phyloP scores from a whole-genome alignment of 2,329 filamentous ascomycete genomes.

The Aspergillus sp. region DNA sequence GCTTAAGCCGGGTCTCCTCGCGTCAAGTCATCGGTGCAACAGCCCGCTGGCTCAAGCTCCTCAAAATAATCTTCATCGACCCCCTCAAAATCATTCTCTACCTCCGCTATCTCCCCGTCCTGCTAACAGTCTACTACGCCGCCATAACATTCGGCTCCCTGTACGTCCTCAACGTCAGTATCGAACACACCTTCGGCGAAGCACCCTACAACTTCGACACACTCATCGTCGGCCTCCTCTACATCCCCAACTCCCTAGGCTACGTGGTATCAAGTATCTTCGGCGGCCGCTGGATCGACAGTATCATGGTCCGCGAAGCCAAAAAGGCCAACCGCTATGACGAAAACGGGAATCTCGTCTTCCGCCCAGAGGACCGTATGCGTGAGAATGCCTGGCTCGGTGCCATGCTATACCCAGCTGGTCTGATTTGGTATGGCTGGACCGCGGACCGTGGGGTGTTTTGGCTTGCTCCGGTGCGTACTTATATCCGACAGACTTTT shows the following conservation, averaged over 20 bases:
- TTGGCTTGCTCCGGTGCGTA: conserved; percentile 57
- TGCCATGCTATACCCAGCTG: conserved; percentile 67
- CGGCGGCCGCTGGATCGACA: conserved; percentile 76
- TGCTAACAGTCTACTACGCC: conserved; percentile 71
- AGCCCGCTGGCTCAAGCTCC: conserved; percentile 53
- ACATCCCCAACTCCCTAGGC: conserved; percentile 73
- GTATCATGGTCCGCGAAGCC: conserved; percentile 77
- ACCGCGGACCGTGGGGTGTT: conserved; percentile 61
- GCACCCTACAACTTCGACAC: conserved; percentile 68
- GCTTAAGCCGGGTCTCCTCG: conserved; percentile 57
- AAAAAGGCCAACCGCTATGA: conserved; percentile 68
- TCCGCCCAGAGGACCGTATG: conserved; percentile 77
- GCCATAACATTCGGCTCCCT: conserved; percentile 73
- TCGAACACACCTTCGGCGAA: conserved; percentile 67
- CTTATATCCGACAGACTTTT: neutral
- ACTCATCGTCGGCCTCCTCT: conserved; percentile 71
- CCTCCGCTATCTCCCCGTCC: conserved; percentile 71
- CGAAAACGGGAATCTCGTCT: conserved; percentile 63
- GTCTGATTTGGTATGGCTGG: conserved; percentile 78
- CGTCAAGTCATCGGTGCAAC: conserved; percentile 60
- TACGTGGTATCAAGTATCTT: conserved; percentile 69
- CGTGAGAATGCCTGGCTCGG: conserved; percentile 78
- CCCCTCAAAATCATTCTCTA: conserved; percentile 70
- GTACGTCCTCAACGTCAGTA: conserved; percentile 74
- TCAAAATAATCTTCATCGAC: conserved; percentile 67